Base-by-base conservation (phyloP, 1,284 basidiomycete species). In the Veloporphyrellus conicus region DNA sequence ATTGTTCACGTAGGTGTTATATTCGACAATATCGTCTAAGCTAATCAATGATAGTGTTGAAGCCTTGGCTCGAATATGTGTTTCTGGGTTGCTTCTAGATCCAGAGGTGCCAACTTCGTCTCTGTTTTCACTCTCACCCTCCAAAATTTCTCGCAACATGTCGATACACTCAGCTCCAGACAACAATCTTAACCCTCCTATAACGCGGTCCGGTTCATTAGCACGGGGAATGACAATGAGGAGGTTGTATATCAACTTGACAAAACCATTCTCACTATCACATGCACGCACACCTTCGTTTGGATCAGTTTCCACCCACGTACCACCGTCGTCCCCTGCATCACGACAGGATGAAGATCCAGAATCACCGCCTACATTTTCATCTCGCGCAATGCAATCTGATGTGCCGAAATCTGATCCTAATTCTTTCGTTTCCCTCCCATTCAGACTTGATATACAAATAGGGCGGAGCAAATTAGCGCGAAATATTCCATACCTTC, bases 21-120 rank as follows among this genome's bases (percentile, higher is more conserved):
- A 11, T 16, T 12, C 18, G 8, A 19, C 32, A 10, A 12, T 22
- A 2, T 11, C 4, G 8, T 29, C 31, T 35, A 39, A 16, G 23
- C 35, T 45, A 27, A 42, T 41, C 5, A 2, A 34, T 29, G 14
- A 29, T 54, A 92, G 90, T 5, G 50, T 96, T 33, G 95, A 99
- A 71, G 82, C 90, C 45, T 74, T 90, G 52, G 90, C 90, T 34
- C 84, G 94, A 19, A 93, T 96, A 63, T 81, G 91, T 59, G 89
- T 95, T 22, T 93, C 90, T 11, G 95, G 95, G 15, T 80, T 99
- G 54, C 66, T 98, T 22, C 77, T 97, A 49, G 93, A 97, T 63
- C 93, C 94, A 9, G 87, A 92, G 53, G 72, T 86, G 9, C 79
- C 79, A 28, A 65, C 79, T 6, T 77, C 71, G 20, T 68, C 76